Evolutionary conservation across 2,329 filamentous ascomycete species (phyloP).

Genomic region (Rutstroemia sp.): DNA sequence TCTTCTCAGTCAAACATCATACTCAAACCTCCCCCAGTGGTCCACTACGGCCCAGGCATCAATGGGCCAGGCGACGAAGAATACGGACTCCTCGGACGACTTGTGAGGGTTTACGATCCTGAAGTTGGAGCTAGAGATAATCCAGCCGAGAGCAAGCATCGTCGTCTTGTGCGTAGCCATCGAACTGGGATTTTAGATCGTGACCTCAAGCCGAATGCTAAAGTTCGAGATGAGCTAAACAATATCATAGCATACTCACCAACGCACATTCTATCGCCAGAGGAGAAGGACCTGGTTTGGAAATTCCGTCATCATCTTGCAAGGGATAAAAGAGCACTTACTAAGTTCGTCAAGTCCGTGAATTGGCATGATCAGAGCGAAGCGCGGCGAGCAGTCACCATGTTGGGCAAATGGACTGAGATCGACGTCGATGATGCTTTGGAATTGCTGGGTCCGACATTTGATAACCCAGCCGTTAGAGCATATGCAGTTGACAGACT

Average conservation of each 20-base stretch:
- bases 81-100: constrained; percentile 44
- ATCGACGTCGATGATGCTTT: constrained; percentile 96
- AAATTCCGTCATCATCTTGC: constrained; percentile 94
- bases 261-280: constrained; percentile 76
- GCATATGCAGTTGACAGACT: constrained; percentile 90
- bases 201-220: constrained; percentile 91
- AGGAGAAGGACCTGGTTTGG: constrained; percentile 96
- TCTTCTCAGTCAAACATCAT: constrained; percentile 61
- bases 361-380: constrained; percentile 86
- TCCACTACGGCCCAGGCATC: constrained; percentile 86
- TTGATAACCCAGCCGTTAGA: constrained; percentile 80
- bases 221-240: constrained; percentile 90
- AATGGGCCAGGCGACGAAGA: constrained; percentile 53
- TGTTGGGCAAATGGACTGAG: constrained; percentile 88
- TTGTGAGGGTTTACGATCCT: constrained; percentile 87
- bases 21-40: constrained; percentile 75
- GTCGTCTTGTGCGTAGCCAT: constrained; percentile 79
- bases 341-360: constrained; percentile 96
- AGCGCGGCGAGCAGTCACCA: constrained; percentile 79
- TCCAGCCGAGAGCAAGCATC: constrained; percentile 90
- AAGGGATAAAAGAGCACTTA: constrained; percentile 83
- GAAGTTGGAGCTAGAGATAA: constrained; percentile 87
- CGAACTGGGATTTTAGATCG: constrained; percentile 91
- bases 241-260: constrained; percentile 86
- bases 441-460: constrained; percentile 85